phyloP scores from a whole-genome alignment of 495 filamentous ascomycete species.

The Xylaria longipes region DNA sequence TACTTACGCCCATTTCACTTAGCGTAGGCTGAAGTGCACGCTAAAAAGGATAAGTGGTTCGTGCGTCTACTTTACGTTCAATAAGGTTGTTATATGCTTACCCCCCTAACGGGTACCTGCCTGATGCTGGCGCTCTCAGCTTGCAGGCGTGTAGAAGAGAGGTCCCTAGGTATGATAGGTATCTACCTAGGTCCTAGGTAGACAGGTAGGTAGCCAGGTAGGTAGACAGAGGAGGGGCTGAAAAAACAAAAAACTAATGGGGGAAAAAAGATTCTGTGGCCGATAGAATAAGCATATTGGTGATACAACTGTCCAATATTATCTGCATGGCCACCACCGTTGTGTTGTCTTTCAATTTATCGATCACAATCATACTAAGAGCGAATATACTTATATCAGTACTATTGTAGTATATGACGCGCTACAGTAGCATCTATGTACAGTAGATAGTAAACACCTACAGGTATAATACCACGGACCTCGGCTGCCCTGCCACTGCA shows the following conservation, averaged over 20 bases:
- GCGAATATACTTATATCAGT: neutral
- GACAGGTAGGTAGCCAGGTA: too few species aligned
- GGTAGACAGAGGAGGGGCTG: constrained; percentile 3
- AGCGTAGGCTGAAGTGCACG: neutral
- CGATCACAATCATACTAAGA: neutral
- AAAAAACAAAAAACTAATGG: neutral
- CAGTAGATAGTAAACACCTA: neutral
- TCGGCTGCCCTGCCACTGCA: neutral
- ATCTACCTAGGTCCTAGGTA: neutral
- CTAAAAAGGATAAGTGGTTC: neutral
- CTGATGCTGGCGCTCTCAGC: constrained; percentile 16
- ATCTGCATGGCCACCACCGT: neutral
- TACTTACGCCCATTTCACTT: neutral
- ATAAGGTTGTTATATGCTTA: neutral
- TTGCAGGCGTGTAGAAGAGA: neutral
- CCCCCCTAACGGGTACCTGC: constrained; percentile 15
- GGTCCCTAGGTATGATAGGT: neutral
- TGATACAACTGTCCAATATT: constrained; percentile 1
- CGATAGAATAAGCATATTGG: neutral
- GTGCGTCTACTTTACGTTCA: neutral
- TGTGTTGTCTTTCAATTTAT: neutral
- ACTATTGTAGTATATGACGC: too few species aligned
- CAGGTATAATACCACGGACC: neutral
- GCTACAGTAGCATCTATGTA: neutral
- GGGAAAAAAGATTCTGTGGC: neutral